A percentile compares a stretch with the other conserved stretches of the same genome.
Conservation (phyloP, 2,329 filamentous ascomycete genomes). For the Mycogone perniciosa region DNA sequence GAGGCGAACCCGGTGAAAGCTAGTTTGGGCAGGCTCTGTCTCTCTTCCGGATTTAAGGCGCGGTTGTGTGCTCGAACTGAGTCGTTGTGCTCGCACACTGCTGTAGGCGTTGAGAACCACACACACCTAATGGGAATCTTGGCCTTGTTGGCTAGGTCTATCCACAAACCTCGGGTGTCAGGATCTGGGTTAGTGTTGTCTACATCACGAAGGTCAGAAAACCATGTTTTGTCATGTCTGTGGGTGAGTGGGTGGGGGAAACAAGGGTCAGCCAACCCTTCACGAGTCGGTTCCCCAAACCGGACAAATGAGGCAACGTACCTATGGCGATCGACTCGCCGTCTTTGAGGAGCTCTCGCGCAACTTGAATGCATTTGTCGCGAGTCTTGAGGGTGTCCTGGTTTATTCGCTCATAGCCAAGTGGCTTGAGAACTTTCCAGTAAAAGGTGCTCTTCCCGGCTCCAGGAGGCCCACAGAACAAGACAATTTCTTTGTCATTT, state of each 20-base stretch:
- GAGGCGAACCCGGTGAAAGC: conserved; percentile 73
- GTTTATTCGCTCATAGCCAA: conserved; percentile 80
- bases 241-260: background rate
- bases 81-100: conserved; percentile 80
- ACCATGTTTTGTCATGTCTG: background rate
- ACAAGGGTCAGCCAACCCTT: background rate
- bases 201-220: conserved; percentile 28
- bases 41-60: conserved; percentile 75
- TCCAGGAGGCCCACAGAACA: conserved; percentile 85
- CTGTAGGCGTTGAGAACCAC: conserved; percentile 67
- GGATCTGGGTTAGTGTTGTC: conserved; percentile 94
- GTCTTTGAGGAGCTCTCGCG: conserved; percentile 56
- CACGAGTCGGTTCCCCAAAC: background rate
- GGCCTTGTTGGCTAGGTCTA: conserved; percentile 63
- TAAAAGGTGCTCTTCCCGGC: conserved; percentile 91
- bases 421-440: conserved; percentile 66
- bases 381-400: conserved; percentile 79
- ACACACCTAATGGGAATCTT: conserved; percentile 76
- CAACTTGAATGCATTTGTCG: conserved; percentile 65
- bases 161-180: conserved; percentile 73
- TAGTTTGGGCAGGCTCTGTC: conserved; percentile 65
- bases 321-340: conserved; percentile 70
- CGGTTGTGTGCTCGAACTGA: conserved; percentile 66
- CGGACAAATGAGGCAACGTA: conserved; percentile 37
- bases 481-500: conserved; percentile 64